Conservation (phyloP, 1,284 basidiomycete species). For the Ceraceosorus bombacis region DNA sequence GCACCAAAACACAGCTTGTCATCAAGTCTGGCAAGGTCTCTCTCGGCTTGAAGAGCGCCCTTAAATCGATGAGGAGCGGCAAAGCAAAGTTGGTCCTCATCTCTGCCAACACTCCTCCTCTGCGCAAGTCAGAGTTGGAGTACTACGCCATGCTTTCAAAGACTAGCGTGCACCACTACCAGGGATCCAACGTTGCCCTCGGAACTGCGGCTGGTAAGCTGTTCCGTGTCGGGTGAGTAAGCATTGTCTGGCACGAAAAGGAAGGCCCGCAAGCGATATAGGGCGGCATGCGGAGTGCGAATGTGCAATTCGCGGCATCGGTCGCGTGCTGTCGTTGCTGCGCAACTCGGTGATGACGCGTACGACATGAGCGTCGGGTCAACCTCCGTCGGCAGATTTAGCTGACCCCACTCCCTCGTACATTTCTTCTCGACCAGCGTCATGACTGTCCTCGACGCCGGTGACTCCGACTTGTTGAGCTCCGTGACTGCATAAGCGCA, state of each 20-base stretch:
- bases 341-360: background rate
- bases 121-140: conserved; percentile 98
- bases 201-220: conserved; percentile 98
- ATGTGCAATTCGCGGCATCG: background rate
- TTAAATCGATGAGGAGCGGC: conserved; percentile 96
- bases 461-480: conserved; percentile 81
- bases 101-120: conserved; percentile 96
- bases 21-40: conserved; percentile 69
- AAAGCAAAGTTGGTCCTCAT: conserved; percentile 99
- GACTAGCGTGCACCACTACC: conserved; percentile 87
- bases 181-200: conserved; percentile 92
- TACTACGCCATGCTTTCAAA: conserved; percentile 99
- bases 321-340: background rate
- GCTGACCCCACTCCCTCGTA: background rate
- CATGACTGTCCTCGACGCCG: conserved; percentile 93
- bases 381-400: background rate
- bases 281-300: background rate
- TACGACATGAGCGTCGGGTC: background rate
- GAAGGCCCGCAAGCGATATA: background rate
- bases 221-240: conserved; percentile 88
- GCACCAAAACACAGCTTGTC: conserved; percentile 67
- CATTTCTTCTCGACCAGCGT: conserved; percentile 53
- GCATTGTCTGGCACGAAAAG: conserved; percentile 2
- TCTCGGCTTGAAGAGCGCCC: conserved; percentile 59
- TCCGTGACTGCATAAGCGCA: conserved; percentile 36